Evolutionary conservation across 805 yeast species (phyloP).

Genomic region (Pichia nakasei): DNA sequence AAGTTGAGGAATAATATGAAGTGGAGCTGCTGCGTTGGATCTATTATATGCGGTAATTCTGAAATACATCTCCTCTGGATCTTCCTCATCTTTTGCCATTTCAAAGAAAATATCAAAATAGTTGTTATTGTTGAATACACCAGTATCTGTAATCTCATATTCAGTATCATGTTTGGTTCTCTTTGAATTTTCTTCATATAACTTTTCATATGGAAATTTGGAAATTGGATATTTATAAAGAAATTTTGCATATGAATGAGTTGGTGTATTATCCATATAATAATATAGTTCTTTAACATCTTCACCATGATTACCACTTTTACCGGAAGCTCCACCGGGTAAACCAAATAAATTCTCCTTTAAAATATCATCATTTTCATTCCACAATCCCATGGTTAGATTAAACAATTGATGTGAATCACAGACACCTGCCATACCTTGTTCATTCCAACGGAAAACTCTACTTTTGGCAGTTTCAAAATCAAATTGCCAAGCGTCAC

Average conservation of each 20-base stretch:
- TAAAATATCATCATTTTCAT: constrained; percentile 74
- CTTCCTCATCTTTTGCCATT: constrained; percentile 77
- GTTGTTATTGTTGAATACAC: constrained; percentile 56
- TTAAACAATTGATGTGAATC: constrained; percentile 76
- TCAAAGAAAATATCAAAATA: constrained; percentile 87
- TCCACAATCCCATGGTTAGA: constrained; percentile 83
- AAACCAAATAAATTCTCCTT: constrained; percentile 84
- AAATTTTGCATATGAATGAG: constrained; percentile 88
- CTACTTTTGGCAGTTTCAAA: constrained; percentile 77
- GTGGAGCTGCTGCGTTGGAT: constrained; percentile 75
- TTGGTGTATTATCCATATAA: constrained; percentile 85
- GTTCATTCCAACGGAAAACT: constrained; percentile 92
- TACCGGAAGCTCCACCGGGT: constrained; percentile 63
- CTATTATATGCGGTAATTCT: constrained; percentile 84
- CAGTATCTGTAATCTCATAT: constrained; percentile 79
- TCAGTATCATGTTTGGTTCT: constrained; percentile 64
- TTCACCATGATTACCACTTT: constrained; percentile 84
- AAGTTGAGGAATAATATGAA: constrained; percentile 78
- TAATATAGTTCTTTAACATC: constrained; percentile 84
- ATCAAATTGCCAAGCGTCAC: constrained; percentile 90
- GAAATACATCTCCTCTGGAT: constrained; percentile 72
- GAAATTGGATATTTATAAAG: constrained; percentile 88
- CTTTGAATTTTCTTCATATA: constrained; percentile 57
- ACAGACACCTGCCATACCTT: constrained; percentile 83
- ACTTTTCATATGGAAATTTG: constrained; percentile 71